Base-by-base conservation (phyloP, 2,329 filamentous ascomycete genomes). In the Talaromyces sp. region DNA sequence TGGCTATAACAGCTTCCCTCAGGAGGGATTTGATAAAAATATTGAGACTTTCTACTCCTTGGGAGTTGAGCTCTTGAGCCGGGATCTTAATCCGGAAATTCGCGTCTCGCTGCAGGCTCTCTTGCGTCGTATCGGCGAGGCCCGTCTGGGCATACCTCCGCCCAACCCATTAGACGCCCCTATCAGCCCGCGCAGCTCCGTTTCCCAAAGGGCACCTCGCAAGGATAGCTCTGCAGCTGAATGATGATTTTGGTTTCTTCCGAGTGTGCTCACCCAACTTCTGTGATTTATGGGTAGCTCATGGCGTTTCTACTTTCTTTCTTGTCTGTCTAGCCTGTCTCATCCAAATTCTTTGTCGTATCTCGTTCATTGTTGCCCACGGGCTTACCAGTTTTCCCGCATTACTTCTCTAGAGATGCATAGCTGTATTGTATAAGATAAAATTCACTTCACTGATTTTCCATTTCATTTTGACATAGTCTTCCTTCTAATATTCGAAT, bases 21-120 rank as follows among this genome's bases (percentile, higher is more conserved):
- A 84, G 16, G 82, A 86, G 20, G 89, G 90, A 39, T 99, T 99
- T 65, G 83, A 84, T 49, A 85, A 86, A 52, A 87, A 97, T 64
- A 82, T 96, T 7, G 80, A 84, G 41, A 86, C 86, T 3, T 97
- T 99, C 72, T 96, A 96, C 67, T 91, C 92, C 2, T 78, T 97
- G 14, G 84, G 86, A 3, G 86, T 97, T 0, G 91, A 95, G 48
- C 77, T 99, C 14, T 78, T 99, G 50, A 84, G 82, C 57, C 89
- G 90, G 55, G 93, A 97, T 60, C 81, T 97, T 62, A 90, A 86
- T 10, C 70, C 81, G 1, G 94, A 99, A 59, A 79, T 97, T 29
- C 85, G 95, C 55, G 75, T 84, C 9, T 88, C 90, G 1, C 80
- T 99, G 37, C 86, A 96, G 56, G 82, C 85, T 1, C 81, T 97